Evolutionary conservation across 2,329 filamentous ascomycete species (phyloP).

Genomic region (Eutypella sp.): DNA sequence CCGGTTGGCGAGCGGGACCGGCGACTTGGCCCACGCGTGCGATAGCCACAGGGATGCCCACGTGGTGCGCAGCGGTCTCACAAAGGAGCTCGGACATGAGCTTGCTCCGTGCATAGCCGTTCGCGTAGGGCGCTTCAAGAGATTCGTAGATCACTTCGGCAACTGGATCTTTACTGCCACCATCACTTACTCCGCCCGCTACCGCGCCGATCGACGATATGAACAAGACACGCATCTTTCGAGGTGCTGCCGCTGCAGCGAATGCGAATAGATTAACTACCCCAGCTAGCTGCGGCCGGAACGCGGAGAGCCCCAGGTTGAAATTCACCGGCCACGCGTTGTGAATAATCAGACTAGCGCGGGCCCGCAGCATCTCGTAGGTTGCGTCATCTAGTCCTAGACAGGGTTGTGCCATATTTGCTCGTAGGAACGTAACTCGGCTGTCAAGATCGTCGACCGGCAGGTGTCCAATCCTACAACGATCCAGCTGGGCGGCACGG

Average conservation of each 20-base stretch:
- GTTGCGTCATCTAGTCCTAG: conserved; percentile 12
- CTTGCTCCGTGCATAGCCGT: conserved; percentile 23
- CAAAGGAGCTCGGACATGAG: conserved; percentile 22
- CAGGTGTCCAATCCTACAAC: conserved; percentile 6
- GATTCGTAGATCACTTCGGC: conserved; percentile 12
- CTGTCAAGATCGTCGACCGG: conserved; percentile 2
- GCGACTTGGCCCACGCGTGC: conserved; percentile 25
- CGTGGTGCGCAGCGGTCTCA: conserved; percentile 13
- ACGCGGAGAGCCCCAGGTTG: conserved; percentile 14
- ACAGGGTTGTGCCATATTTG: conserved; percentile 11
- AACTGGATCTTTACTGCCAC: conserved; percentile 5
- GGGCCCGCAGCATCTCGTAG: conserved; percentile 9
- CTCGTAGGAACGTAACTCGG: conserved; percentile 17
- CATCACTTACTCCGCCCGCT: background rate
- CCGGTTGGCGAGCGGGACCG: conserved; percentile 15
- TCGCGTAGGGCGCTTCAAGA: conserved; percentile 4
- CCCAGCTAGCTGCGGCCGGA: conserved; percentile 16
- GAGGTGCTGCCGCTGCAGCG: conserved; percentile 5
- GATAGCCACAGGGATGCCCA: conserved; percentile 10
- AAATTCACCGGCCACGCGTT: conserved; percentile 22
- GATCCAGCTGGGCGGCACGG: background rate
- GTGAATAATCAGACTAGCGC: conserved; percentile 17
- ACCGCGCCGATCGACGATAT: conserved; percentile 18
- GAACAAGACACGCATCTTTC: conserved; percentile 11
- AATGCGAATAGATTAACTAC: conserved; percentile 16